Percentiles rank a stretch among this genome's conserved stretches.
Conservation (phyloP, 2,329 filamentous ascomycete species). For the Monilinia fructigena region DNA sequence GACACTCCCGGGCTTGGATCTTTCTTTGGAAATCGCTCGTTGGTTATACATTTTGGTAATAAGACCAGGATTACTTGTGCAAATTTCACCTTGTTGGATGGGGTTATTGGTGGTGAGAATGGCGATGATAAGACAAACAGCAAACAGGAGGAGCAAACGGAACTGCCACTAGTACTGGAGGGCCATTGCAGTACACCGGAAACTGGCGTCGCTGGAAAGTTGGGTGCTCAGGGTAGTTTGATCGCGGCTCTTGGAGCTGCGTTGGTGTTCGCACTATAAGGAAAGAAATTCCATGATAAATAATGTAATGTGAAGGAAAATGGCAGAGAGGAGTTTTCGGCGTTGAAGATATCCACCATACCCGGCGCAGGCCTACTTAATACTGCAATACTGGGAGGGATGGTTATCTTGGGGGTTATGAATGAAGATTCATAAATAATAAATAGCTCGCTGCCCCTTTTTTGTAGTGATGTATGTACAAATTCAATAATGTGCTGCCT, state of each 20-base stretch:
- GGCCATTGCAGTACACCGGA: conserved; percentile 3
- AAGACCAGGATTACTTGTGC: conserved; percentile 64
- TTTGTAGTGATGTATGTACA: neutral
- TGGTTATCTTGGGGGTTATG: neutral
- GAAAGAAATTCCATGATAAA: neutral
- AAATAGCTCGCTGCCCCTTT: neutral
- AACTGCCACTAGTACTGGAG: conserved; percentile 11
- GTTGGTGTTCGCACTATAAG: conserved; percentile 8
- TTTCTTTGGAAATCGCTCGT: conserved; percentile 64
- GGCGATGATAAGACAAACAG: neutral
- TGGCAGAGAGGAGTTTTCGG: neutral
- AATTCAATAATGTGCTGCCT: conserved; percentile 1
- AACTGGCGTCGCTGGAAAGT: conserved; percentile 12
- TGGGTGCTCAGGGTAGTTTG: neutral
- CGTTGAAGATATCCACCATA: conserved; percentile 13
- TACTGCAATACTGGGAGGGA: neutral
- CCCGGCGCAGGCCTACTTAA: neutral
- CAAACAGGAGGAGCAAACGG: conserved; percentile 1
- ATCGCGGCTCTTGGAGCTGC: neutral
- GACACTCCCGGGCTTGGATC: conserved; percentile 49
- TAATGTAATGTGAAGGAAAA: neutral
- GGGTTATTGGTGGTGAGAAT: neutral
- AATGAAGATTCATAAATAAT: neutral
- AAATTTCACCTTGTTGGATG: conserved; percentile 49
- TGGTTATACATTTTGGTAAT: conserved; percentile 64